Evolutionary conservation across 345 rosid genomes (phyloP).

Genomic region (Hibiscus trionum): DNA sequence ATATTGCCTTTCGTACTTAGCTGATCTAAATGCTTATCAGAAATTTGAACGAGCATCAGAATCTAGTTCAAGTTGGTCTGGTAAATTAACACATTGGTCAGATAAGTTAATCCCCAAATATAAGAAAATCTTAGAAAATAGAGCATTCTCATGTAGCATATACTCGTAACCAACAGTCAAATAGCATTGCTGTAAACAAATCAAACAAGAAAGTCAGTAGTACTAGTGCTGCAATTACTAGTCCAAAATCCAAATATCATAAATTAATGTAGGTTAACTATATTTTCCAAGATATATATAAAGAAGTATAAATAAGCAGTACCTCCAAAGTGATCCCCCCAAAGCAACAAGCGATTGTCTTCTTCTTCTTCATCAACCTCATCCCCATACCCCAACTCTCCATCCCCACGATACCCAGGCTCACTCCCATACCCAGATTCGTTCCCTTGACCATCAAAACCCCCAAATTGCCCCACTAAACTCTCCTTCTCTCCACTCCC

Average conservation of each 20-base stretch:
- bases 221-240: background rate
- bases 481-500: conserved; percentile 51
- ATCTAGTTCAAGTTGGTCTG: background rate
- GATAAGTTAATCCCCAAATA: background rate
- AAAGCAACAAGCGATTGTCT: conserved; percentile 62
- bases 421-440: conserved; percentile 97
- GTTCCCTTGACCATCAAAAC: conserved; percentile 52
- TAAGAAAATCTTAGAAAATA: background rate
- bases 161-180: background rate
- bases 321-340: conserved; percentile 74
- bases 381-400: conserved; percentile 89
- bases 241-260: background rate
- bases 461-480: conserved; percentile 45
- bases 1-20: background rate
- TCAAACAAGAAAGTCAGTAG: background rate
- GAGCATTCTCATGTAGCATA: background rate
- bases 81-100: background rate
- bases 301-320: background rate
- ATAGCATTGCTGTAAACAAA: background rate
- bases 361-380: conserved; percentile 96
- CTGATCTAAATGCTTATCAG: background rate
- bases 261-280: background rate
- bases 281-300: background rate
- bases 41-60: background rate
- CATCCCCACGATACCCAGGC: conserved; percentile 95